Percentiles rank a stretch among this genome's conserved stretches.
phyloP scores from a whole-genome alignment of 108 stramenopile species.

The Pinguiococcus pyrenoidosus region DNA sequence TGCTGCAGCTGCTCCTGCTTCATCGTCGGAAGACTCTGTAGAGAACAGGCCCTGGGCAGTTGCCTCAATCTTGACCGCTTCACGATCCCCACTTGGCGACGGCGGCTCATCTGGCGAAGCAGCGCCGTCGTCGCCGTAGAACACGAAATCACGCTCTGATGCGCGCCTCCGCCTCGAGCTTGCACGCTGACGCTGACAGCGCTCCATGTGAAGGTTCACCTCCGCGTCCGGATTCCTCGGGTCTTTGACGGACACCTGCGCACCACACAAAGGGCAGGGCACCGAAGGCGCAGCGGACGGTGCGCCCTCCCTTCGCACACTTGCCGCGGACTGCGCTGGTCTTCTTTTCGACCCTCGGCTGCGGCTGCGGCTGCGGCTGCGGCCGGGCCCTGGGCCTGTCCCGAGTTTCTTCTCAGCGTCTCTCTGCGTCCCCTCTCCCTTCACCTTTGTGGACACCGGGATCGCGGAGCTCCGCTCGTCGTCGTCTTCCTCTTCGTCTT shows the following conservation, averaged over 20 bases:
- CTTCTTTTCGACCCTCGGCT: too few relatives aligned
- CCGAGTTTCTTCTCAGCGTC: background rate
- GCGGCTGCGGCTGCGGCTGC: too few relatives aligned
- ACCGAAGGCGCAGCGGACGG: too few relatives aligned
- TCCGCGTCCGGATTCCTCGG: constrained; percentile 1
- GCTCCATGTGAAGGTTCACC: constrained; percentile 13
- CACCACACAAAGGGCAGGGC: constrained; percentile 9
- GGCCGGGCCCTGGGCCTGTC: too few relatives aligned
- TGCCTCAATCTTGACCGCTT: background rate
- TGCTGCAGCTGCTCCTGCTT: too few relatives aligned
- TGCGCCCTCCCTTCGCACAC: too few relatives aligned
- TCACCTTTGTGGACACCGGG: too few relatives aligned
- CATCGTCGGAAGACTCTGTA: too few relatives aligned
- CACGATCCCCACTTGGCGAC: background rate
- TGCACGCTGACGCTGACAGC: background rate
- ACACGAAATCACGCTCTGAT: background rate
- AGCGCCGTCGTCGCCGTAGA: background rate
- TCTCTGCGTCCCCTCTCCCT: background rate
- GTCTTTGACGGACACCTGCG: background rate
- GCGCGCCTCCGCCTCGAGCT: background rate
- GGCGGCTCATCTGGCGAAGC: too few relatives aligned
- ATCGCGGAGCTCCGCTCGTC: too few relatives aligned
- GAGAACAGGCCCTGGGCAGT: background rate
- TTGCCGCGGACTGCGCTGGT: too few relatives aligned
- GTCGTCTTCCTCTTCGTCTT: too few relatives aligned